Percentiles rank a stretch among this genome's conserved stretches.
Conservation (phyloP, 768 basidiomycete species). For the Boletus bicolor region DNA sequence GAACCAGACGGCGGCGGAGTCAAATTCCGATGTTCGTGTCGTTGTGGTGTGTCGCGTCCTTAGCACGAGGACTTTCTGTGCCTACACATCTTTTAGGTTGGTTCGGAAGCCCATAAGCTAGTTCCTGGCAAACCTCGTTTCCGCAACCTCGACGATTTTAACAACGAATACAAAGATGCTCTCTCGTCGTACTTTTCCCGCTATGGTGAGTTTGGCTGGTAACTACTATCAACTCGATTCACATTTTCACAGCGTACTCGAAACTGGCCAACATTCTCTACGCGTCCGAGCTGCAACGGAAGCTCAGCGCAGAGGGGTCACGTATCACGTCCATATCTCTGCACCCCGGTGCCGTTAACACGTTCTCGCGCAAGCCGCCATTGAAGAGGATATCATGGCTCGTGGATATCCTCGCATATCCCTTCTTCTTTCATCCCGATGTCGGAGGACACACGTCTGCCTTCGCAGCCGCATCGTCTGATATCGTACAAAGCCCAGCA, state of each 20-base stretch:
- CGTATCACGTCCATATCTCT: conserved; percentile 27
- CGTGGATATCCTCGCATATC: conserved; percentile 16
- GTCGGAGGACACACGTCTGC: conserved; percentile 27
- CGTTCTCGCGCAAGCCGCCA: conserved; percentile 25
- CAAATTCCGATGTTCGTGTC: conserved; percentile 56
- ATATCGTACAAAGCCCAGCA: conserved; percentile 16
- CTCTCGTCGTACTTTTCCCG: conserved; percentile 16
- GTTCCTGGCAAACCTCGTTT: conserved; percentile 26
- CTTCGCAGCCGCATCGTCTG: conserved; percentile 31
- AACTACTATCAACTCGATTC: not conserved
- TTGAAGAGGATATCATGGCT: conserved; percentile 20
- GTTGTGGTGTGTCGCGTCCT: conserved; percentile 43
- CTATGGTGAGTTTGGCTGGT: conserved; percentile 32
- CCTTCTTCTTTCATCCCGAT: conserved; percentile 16
- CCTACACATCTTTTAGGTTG: conserved; percentile 25
- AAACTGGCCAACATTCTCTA: conserved; percentile 54
- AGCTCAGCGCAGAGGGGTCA: conserved; percentile 30
- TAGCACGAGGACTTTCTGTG: not conserved
- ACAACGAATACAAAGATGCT: conserved; percentile 31
- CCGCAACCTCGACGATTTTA: conserved; percentile 35
- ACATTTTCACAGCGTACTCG: conserved; percentile 36
- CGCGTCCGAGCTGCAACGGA: conserved; percentile 48
- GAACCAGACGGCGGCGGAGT: conserved; percentile 43
- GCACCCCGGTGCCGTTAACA: conserved; percentile 33
- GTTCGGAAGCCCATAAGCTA: conserved; percentile 29